A percentile compares a stretch with the other conserved stretches of the same genome.
Conservation (phyloP, 148 eudicot genomes). For the Fagopyrum tataricum region DNA sequence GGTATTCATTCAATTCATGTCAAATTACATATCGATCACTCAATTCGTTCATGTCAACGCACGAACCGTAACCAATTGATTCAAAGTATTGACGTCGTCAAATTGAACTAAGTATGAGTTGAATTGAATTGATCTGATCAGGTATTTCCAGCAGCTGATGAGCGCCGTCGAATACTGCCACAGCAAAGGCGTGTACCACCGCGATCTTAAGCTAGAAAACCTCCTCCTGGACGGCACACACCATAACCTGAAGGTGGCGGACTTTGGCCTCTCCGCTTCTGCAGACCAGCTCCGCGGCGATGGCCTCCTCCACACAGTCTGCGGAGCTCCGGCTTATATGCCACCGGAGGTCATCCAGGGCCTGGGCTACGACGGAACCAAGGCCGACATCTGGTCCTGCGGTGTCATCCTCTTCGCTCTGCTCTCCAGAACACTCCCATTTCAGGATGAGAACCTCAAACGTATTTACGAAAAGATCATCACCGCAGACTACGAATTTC, state of each 20-base stretch:
- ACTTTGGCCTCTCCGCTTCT: constrained; percentile 21
- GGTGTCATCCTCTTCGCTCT: constrained; percentile 24
- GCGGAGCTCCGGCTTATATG: constrained; percentile 24
- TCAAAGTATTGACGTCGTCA: no score
- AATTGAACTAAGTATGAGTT: background rate
- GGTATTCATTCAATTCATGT: background rate
- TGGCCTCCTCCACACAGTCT: constrained; percentile 21
- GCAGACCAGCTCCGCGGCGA: constrained; percentile 6
- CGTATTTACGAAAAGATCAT: constrained; percentile 15
- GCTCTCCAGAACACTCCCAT: constrained; percentile 22
- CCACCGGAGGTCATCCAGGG: constrained; percentile 19
- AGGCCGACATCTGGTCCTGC: constrained; percentile 24
- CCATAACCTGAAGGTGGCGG: constrained; percentile 19
- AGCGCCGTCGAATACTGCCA: constrained; percentile 24
- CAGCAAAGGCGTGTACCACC: constrained; percentile 21
- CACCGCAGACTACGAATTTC: constrained; percentile 12
- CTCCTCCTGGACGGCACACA: constrained; percentile 14
- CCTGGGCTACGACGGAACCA: constrained; percentile 20
- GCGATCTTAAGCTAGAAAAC: constrained; percentile 24
- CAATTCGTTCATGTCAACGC: no score
- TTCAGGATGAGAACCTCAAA: constrained; percentile 22
- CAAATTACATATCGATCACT: no score
- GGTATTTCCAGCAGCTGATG: constrained; percentile 20
- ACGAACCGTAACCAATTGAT: no score
- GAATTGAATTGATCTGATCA: background rate